Evolutionary conservation across 1,284 basidiomycete genomes (phyloP).

Genomic region (Trichosporon sp.): DNA sequence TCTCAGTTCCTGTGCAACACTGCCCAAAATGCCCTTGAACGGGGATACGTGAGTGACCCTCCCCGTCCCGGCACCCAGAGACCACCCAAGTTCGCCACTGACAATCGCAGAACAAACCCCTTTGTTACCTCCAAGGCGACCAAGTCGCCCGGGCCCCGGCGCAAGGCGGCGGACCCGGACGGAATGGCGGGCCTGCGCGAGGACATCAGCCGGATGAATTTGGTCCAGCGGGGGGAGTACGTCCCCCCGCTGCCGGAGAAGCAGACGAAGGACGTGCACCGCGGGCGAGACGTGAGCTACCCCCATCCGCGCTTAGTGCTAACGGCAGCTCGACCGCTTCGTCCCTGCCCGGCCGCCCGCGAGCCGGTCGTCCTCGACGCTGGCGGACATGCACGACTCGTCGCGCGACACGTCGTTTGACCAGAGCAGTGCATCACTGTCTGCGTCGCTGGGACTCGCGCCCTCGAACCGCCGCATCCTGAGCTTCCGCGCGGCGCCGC

Average conservation of each 20-base stretch:
- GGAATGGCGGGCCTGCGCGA: slow-evolving; percentile 32
- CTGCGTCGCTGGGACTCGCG: slow-evolving; percentile 31
- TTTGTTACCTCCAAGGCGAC: slow-evolving; percentile 26
- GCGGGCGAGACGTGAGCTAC: slow-evolving; percentile 14
- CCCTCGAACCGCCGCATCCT: slow-evolving; percentile 41
- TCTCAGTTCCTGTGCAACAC: not conserved
- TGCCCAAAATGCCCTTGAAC: not conserved
- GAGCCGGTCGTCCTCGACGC: slow-evolving; percentile 28
- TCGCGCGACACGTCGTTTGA: slow-evolving; percentile 31
- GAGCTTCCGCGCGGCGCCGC: slow-evolving; percentile 46
- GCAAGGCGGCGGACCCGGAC: slow-evolving; percentile 10
- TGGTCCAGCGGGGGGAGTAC: slow-evolving; percentile 26
- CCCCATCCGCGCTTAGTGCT: not conserved
- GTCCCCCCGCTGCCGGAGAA: slow-evolving; percentile 9
- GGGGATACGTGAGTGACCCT: not conserved
- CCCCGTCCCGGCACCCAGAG: not conserved
- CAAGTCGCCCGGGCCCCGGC: slow-evolving; percentile 12
- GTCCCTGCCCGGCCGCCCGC: slow-evolving; percentile 44
- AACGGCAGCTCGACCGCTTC: slow-evolving; percentile 45
- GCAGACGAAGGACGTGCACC: slow-evolving; percentile 12
- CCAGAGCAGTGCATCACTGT: slow-evolving; percentile 28
- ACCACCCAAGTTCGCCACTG: not conserved
- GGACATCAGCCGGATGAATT: slow-evolving; percentile 43
- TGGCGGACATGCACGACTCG: slow-evolving; percentile 29
- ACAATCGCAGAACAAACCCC: slow-evolving; percentile 32